Conservation (phyloP, 495 filamentous ascomycete species). For the Neurospora sp. region DNA sequence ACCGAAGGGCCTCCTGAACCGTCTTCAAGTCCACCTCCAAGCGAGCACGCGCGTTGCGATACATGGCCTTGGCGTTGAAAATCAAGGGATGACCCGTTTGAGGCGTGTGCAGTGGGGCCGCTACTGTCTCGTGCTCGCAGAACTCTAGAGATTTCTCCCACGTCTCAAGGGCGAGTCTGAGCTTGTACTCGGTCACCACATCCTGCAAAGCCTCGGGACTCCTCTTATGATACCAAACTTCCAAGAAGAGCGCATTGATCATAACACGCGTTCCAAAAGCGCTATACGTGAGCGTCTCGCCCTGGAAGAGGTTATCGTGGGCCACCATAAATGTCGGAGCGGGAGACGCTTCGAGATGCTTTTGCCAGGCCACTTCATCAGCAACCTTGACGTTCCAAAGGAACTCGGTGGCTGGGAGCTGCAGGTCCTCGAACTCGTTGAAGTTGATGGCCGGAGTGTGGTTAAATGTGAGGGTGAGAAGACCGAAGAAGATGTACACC, state of each 20-base stretch:
- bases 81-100: slow-evolving; percentile 97
- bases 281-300: slow-evolving; percentile 84
- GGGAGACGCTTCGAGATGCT: slow-evolving; percentile 58
- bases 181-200: slow-evolving; percentile 96
- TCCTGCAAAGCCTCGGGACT: slow-evolving; percentile 93
- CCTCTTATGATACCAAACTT: slow-evolving; percentile 98
- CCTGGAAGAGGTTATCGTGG: slow-evolving; percentile 90
- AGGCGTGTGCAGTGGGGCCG: slow-evolving; percentile 84
- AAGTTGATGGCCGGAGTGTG: slow-evolving; percentile 94
- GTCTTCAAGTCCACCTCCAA: slow-evolving; percentile 91
- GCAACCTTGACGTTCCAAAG: slow-evolving; percentile 80
- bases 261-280: slow-evolving; percentile 96
- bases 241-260: slow-evolving; percentile 97
- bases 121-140: slow-evolving; percentile 85
- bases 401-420: slow-evolving; percentile 87
- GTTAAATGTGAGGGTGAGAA: slow-evolving; percentile 93
- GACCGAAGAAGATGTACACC: slow-evolving; percentile 98
- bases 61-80: slow-evolving; percentile 98
- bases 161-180: slow-evolving; percentile 88
- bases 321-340: slow-evolving; percentile 83
- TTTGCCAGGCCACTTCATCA: slow-evolving; percentile 77
- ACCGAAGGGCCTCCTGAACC: slow-evolving; percentile 91
- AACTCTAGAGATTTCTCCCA: slow-evolving; percentile 95
- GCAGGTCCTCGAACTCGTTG: slow-evolving; percentile 90
- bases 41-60: slow-evolving; percentile 85